Conservation (phyloP, 192 early-diverging fungal species). For the Coemansia aciculifera region DNA sequence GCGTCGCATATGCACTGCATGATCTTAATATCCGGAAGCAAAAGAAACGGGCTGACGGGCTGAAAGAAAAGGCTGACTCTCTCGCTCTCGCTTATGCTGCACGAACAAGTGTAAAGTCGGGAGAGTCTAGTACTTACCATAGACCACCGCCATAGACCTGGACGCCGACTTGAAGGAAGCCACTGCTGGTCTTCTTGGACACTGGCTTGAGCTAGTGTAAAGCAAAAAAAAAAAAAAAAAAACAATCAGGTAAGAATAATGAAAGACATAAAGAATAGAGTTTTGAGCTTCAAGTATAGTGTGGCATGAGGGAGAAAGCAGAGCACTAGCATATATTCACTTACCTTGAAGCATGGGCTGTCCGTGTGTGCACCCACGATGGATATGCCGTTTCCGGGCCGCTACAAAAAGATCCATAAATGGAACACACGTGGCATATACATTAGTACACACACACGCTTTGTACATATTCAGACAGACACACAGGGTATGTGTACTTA, state of each 20-base stretch:
- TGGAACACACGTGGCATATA: background rate
- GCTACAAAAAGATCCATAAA: constrained; percentile 28
- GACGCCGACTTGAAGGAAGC: constrained; percentile 90
- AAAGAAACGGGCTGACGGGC: background rate
- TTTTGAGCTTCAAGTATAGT: constrained; percentile 7
- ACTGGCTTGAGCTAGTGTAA: constrained; percentile 80
- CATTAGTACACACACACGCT: background rate
- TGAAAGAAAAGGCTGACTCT: constrained; percentile 3
- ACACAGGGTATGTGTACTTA: constrained; percentile 15
- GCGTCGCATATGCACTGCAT: background rate
- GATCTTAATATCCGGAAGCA: background rate
- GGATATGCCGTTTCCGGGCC: constrained; percentile 81
- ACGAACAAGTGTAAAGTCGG: background rate
- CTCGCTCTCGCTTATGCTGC: background rate
- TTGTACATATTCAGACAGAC: background rate
- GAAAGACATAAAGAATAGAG: background rate
- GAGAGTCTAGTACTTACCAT: constrained; percentile 56
- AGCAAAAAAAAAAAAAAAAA: background rate
- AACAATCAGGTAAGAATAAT: background rate
- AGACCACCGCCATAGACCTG: constrained; percentile 96
- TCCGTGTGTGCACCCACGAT: constrained; percentile 97
- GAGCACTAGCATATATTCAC: background rate
- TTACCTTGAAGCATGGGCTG: constrained; percentile 85
- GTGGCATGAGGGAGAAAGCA: background rate
- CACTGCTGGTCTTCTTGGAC: constrained; percentile 83